Evolutionary conservation across 805 yeast genomes (phyloP), one percentile per base, ranked within the genome.

Genomic region (Kuraishia molischiana): DNA sequence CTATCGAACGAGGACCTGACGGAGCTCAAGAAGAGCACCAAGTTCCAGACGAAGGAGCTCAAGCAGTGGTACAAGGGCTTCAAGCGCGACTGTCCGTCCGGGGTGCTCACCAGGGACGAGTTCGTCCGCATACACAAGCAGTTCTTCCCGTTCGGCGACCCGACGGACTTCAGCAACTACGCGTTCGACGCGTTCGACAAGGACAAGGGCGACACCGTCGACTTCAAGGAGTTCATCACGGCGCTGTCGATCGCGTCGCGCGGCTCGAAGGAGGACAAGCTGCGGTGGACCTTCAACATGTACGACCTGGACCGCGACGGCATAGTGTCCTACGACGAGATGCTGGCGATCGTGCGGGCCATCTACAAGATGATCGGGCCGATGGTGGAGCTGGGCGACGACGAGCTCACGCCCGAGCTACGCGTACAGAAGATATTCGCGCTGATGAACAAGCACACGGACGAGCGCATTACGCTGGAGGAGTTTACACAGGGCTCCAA

Each of bases 1-100:
- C 63, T 92, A 35, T 82, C 95, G 14, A 86, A 82, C 50, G 97
- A 92, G 48, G 97, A 92, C 50, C 71, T 92, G 35, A 72, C 83
- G 38, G 78, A 81, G 38, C 72, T 92, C 41, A 83, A 82, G 54
- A 79, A 77, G 52, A 81, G 87, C 19, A 92, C 99, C 0, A 82
- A 86, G 51, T 92, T 92, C 53, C 95, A 90, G 53, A 77, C 89
- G 38, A 71, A 95, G 45, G 98, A 92, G 55, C 72, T 92, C 32
- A 97, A 92, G 58, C 98, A 90, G 54, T 92, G 99, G 99, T 90
- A 90, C 55, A 90, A 90, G 55, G 97, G 97, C 2, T 92, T 92
- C 50, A 66, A 82, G 31, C 72, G 96, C 53, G 98, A 92, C 57
- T 90, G 96, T 56, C 97, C 97, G 1, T 69, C 77, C 24, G 97